These are phyloP conservation scores for Thamnidium elegans DNA, from an alignment of 192 early-diverging fungal species.

Conservation along the genomic window DNA sequence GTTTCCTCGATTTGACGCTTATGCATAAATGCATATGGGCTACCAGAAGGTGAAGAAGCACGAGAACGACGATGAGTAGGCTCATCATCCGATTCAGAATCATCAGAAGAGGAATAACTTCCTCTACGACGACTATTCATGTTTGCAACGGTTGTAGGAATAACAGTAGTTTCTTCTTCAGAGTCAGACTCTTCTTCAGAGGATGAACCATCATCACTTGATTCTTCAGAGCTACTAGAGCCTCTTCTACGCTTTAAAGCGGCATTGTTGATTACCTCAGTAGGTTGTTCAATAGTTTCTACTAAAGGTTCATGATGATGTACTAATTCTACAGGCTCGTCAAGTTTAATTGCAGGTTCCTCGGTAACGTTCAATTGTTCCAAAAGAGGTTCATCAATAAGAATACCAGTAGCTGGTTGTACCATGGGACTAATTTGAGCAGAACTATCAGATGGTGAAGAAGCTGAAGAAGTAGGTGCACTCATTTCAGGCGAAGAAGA, in stretches of 20 bases:
- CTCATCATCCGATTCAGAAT: constrained; percentile 26
- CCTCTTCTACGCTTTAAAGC: constrained; percentile 21
- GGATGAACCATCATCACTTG: constrained; percentile 5
- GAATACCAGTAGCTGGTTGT: background rate
- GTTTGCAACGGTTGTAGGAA: constrained; percentile 17
- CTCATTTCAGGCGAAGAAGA: constrained; percentile 14
- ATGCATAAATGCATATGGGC: constrained; percentile 24
- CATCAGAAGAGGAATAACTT: constrained; percentile 17
- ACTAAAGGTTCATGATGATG: too few relatives aligned
- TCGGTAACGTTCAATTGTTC: background rate
- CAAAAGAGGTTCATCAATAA: background rate
- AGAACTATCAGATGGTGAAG: constrained; percentile 4
- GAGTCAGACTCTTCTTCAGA: constrained; percentile 7
- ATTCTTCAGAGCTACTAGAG: constrained; percentile 11
- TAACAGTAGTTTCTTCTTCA: constrained; percentile 9
- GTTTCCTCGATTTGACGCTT: constrained; percentile 36
- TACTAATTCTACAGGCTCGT: background rate
- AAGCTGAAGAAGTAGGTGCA: constrained; percentile 18
- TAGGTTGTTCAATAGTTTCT: background rate
- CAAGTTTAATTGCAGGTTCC: background rate
- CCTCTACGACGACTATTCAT: background rate
- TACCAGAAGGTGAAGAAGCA: constrained; percentile 5
- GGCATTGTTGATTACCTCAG: background rate
- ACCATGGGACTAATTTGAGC: constrained; percentile 7
- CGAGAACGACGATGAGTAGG: background rate